Evolutionary conservation across 305 asterid species (phyloP), one percentile per base, ranked within the genome.

Genomic region (Ajuga reptans): DNA sequence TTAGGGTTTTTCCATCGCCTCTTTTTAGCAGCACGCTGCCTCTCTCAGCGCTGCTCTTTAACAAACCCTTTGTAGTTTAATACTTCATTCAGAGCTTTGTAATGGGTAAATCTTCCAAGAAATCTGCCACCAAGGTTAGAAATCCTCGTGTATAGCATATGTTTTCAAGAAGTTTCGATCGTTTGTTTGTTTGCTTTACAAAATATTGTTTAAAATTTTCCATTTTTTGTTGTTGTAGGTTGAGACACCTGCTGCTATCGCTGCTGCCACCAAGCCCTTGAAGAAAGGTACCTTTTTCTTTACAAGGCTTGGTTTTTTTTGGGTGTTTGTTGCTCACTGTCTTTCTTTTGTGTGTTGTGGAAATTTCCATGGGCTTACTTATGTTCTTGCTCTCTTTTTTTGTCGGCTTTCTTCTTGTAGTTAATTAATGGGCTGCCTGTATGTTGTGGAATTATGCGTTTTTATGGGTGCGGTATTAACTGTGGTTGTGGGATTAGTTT

Each of bases 51-150:
- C 72, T 62, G 41, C 49, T 8, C 55, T 24, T 36, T 37, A 3
- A 6, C 50, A 0, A 17, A 10, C 3, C 51, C 16, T 37, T 59
- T 36, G 0, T 36, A 9, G 9, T 17, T 6, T 17, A 0, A 0
- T 10, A 12, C 46, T 49, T 47, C 0, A 33, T 29, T 45, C n/a
- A 15, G 4, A 37, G 10, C 37, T 27, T 61, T 52, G 12, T 71
- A 0, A 72, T 72, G 76, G 66, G 66, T 54, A 72, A 72, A 64
- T 62, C 76, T 24, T 7, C 66, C 41, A 72, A 72, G 76, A 72
- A 72, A 14, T 68, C 52, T 24, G 49, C 66, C 51, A 5, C 65
- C 17, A 72, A 72, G 76, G 76, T 72, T 41, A 61, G 64, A 7
- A 9, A 0, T 65, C 14, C 3, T 37, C 12, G 5, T 31, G 6